Evolutionary conservation across 805 yeast species (phyloP).

Genomic region (Lachancea lanzarotensis): DNA sequence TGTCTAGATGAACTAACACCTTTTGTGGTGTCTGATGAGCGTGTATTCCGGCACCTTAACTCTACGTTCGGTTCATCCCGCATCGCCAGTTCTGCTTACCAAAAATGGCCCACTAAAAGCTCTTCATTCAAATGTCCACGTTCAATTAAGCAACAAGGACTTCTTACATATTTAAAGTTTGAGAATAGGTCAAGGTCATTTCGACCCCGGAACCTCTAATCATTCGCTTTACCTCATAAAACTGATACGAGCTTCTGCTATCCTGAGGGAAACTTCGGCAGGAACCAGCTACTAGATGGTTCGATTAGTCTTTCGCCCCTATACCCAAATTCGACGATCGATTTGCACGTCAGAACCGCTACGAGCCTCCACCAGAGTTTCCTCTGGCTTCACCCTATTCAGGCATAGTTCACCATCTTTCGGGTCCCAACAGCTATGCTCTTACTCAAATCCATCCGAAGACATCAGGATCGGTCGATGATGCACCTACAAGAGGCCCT

Average conservation of each 20-base stretch:
- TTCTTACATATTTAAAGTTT: constrained; percentile 39
- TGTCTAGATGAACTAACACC: constrained; percentile 40
- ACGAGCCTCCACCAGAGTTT: constrained; percentile 42
- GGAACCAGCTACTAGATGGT: constrained; percentile 41
- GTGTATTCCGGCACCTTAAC: constrained; percentile 39
- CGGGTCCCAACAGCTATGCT: constrained; percentile 43
- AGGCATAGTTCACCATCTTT: constrained; percentile 41
- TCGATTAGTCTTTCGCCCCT: constrained; percentile 41
- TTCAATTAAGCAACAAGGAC: constrained; percentile 38
- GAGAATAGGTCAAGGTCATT: constrained; percentile 38
- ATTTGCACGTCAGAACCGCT: constrained; percentile 42
- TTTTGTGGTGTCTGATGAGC: constrained; percentile 42
- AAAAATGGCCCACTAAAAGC: constrained; percentile 42
- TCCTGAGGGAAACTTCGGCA: constrained; percentile 41
- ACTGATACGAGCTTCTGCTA: constrained; percentile 39
- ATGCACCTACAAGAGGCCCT: constrained; percentile 33
- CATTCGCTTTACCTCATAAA: constrained; percentile 39
- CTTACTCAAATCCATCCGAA: constrained; percentile 38
- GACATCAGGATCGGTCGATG: constrained; percentile 37
- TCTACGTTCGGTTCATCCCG: constrained; percentile 39
- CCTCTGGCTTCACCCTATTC: constrained; percentile 42
- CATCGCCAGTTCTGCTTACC: constrained; percentile 45
- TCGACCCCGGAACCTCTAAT: constrained; percentile 38
- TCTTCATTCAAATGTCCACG: constrained; percentile 38
- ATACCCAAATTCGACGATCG: constrained; percentile 41